These are phyloP conservation scores for Crithidia acanthocephali DNA, from an alignment of 208 protist species.

Conservation along the genomic window DNA sequence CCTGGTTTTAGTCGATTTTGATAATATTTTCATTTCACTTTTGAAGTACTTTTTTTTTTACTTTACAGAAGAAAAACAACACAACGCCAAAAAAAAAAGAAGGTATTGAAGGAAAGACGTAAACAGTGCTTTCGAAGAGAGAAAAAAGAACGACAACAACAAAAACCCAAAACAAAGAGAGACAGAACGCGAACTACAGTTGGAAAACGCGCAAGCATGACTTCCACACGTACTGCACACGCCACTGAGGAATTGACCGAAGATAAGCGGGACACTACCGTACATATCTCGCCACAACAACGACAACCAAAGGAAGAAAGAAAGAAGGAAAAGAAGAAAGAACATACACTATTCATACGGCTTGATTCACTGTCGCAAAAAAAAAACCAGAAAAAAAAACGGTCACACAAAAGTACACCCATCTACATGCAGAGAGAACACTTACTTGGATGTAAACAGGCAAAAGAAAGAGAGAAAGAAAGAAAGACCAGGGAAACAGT, in stretches of 20 bases:
- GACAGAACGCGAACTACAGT: no score
- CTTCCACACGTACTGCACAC: no score
- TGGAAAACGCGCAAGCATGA: no score
- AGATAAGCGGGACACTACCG: neutral
- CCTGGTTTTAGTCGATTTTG: neutral
- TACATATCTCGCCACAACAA: neutral
- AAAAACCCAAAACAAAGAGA: no score
- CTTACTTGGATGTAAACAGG: no score
- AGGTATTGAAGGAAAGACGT: neutral
- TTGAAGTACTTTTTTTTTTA: neutral
- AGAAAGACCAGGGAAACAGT: neutral
- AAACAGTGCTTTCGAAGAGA: no score
- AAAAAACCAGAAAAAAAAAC: neutral
- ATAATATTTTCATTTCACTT: neutral
- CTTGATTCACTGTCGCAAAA: neutral
- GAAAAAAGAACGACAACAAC: no score
- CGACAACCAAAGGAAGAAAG: neutral
- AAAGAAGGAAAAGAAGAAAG: neutral
- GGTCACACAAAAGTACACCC: neutral
- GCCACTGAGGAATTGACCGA: neutral
- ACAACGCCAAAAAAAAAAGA: constrained; percentile 17
- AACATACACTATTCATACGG: neutral
- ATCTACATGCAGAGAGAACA: constrained; percentile 1
- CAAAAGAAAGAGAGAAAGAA: neutral
- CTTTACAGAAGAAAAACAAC: constrained; percentile 6